Percentiles rank a stretch among this genome's conserved stretches.
These are phyloP conservation scores for Syzygium syzygioides DNA, from an alignment of 441 rosid species.

Conservation along the genomic window DNA sequence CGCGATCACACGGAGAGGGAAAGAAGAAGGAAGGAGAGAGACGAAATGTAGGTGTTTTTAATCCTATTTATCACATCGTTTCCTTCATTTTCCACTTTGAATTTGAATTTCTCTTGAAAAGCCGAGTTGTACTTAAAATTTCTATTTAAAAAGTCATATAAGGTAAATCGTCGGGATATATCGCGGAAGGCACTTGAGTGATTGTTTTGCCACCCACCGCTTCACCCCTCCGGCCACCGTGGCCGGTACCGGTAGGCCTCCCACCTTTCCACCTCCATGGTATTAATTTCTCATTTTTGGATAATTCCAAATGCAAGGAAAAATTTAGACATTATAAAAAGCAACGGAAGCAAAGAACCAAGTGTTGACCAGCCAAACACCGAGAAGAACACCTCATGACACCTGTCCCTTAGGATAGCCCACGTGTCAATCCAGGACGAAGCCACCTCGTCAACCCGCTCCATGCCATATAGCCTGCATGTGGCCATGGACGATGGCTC, in stretches of 20 bases:
- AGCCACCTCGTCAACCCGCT: slow-evolving; percentile 21
- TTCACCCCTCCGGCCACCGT: not conserved
- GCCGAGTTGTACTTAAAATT: too few relatives aligned
- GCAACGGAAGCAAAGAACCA: not conserved
- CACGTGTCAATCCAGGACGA: slow-evolving; percentile 25
- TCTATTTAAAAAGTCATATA: too few relatives aligned
- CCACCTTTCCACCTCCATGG: not conserved
- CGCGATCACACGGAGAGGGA: too few relatives aligned
- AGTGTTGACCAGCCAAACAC: slow-evolving; percentile 6
- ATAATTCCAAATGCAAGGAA: not conserved
- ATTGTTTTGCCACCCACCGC: not conserved
- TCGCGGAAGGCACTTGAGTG: too few relatives aligned
- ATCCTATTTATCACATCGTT: too few relatives aligned
- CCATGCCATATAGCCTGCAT: slow-evolving; percentile 13
- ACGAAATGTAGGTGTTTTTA: too few relatives aligned
- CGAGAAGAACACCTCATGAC: slow-evolving; percentile 2
- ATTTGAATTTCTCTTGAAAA: too few relatives aligned
- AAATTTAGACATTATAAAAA: not conserved
- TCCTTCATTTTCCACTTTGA: too few relatives aligned
- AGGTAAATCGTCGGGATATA: too few relatives aligned
- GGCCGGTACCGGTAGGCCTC: not conserved
- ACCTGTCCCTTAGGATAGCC: slow-evolving; percentile 28
- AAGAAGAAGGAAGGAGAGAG: too few relatives aligned
- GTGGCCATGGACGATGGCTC: not conserved
- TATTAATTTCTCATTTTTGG: not conserved